Evolutionary conservation across 23 red algal species (phyloP), one percentile per base, ranked within the genome.

Genomic region (Gracilariopsis chorda): DNA sequence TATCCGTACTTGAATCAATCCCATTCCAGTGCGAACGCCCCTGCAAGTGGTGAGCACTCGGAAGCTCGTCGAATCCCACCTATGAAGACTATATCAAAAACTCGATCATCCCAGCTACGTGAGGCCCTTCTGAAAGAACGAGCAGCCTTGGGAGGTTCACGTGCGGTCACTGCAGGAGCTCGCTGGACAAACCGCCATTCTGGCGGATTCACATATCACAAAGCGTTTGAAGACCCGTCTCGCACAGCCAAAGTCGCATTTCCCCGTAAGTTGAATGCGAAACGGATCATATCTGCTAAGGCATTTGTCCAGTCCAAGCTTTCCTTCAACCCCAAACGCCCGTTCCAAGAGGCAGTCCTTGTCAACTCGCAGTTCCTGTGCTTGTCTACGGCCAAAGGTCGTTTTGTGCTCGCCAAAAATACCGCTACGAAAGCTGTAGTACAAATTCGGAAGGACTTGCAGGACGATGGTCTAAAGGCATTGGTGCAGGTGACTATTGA

Each of bases 361-460:
- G 52, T 90, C 40, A 90, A 90, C 57, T 90, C 86, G 8, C 30
- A 80, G 28, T 30, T 90, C 30, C 70, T 90, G 13, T 80, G 86
- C 33, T 28, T 78, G 58, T 51, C 10, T 20, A 65, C 83, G 52
- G 49, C 53, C 28, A 74, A 59, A 37, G 53, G 48, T 33, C 64
- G 62, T 7, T 30, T 27, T 36, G 24, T 40, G 21, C 51, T 16
- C 7, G 23, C 19, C 43, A 10, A 21, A 29, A 75, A 70, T 21
- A 51, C 73, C 12, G 84, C 52, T 13, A 48, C 59, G 14, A 67
- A 30, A 19, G 51, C 40, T 10, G 43, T 39, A 12, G 59, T 14
- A 24, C 49, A 29, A 20, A 47, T 90, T 9, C 71, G 86, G 25
- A 68, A 78, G 14, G 86, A 90, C 47, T 55, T 90, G 56, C 55